Conservation (phyloP, 2,329 filamentous ascomycete species). For the Kalaharituber pfeilii region DNA sequence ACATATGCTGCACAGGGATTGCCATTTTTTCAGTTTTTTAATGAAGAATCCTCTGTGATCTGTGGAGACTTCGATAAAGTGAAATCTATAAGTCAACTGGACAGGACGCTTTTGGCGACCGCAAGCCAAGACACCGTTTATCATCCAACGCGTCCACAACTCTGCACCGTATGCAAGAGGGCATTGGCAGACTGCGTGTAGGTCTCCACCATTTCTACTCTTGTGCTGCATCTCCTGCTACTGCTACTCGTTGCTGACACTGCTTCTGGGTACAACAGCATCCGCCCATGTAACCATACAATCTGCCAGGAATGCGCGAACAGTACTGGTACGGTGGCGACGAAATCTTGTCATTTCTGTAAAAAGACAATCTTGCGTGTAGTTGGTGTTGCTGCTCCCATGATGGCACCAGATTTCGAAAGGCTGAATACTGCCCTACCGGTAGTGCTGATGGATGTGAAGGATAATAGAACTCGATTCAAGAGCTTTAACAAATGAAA, state of each 20-base stretch:
- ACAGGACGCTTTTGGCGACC: background rate
- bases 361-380: slow-evolving; percentile 1
- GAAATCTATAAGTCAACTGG: slow-evolving; percentile 7
- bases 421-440: slow-evolving; percentile 3
- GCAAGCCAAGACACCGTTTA: background rate
- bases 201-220: background rate
- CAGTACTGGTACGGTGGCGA: background rate
- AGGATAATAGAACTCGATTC: slow-evolving; percentile 5
- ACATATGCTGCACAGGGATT: slow-evolving; percentile 25
- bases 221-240: background rate
- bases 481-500: slow-evolving; percentile 1
- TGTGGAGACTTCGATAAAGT: slow-evolving; percentile 13
- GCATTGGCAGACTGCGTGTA: slow-evolving; percentile 14
- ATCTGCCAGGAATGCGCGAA: slow-evolving; percentile 11
- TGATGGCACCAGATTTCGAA: slow-evolving; percentile 13
- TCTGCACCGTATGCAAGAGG: slow-evolving; percentile 5
- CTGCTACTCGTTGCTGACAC: background rate
- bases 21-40: slow-evolving; percentile 28
- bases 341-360: slow-evolving; percentile 2
- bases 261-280: background rate
- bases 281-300: slow-evolving; percentile 14
- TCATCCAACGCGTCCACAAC: slow-evolving; percentile 3
- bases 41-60: slow-evolving; percentile 16
- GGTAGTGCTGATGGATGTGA: slow-evolving; percentile 7
- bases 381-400: slow-evolving; percentile 11